Conservation (phyloP, 2,329 filamentous ascomycete genomes). For the Fusarium equiseti region DNA sequence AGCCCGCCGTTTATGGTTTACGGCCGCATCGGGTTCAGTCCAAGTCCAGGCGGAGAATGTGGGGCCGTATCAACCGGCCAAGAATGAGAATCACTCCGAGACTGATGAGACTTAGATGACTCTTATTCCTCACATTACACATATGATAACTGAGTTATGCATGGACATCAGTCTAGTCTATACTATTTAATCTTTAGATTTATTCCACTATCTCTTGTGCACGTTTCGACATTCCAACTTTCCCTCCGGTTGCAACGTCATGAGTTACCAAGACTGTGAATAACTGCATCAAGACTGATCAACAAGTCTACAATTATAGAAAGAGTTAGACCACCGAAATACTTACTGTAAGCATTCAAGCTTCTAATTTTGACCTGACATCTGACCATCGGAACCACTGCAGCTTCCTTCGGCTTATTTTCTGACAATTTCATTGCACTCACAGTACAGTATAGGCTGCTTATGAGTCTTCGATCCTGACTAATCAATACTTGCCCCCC, state of each 20-base stretch:
- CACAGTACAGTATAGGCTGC: not conserved
- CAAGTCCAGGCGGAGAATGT: conserved; percentile 13
- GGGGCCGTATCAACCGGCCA: conserved; percentile 10
- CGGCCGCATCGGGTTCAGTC: conserved; percentile 18
- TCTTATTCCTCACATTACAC: not conserved
- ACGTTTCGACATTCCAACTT: not conserved
- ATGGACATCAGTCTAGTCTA: not conserved
- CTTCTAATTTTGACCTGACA: not conserved
- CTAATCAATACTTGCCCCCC: conserved; percentile 22
- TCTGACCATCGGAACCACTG: not conserved
- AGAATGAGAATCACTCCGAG: not conserved
- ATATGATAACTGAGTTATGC: not conserved
- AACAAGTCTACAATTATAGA: not conserved
- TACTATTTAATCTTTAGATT: not conserved
- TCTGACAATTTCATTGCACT: not conserved
- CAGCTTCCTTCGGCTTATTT: not conserved
- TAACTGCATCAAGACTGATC: not conserved
- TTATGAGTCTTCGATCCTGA: conserved; percentile 9
- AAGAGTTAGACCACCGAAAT: not conserved
- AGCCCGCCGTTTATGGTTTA: conserved; percentile 5
- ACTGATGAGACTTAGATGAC: not conserved
- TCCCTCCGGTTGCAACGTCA: not conserved
- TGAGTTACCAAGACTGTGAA: not conserved
- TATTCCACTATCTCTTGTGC: not conserved
- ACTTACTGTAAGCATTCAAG: not conserved